Base-by-base conservation (phyloP, 306 rosid species). In the Corylus avellana region DNA sequence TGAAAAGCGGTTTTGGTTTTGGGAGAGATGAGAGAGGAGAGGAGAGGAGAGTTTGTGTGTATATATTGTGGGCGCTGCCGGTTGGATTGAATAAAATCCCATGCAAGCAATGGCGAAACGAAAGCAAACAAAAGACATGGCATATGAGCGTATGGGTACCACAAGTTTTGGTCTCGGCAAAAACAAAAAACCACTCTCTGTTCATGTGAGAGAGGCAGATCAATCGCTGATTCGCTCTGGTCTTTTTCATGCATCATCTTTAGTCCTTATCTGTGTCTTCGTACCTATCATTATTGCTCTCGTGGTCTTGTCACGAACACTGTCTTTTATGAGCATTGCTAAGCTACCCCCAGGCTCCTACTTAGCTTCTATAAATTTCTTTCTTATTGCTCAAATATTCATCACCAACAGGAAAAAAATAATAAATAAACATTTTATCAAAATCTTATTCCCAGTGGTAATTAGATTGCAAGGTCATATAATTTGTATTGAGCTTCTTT, bases 61-160 rank as follows among this genome's bases (percentile, higher is more conserved):
- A 48, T 89, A 49, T 89, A 84, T 85, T 73, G 87, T 87, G 91
- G 91, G 93, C 91, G 87, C 79, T 48, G 82, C 85, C 85, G 66
- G 54, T 69, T 76, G 80, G 59, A 74, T 75, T 70, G 46, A 32
- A 32, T 32, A 77, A 9, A 59, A 59, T 22, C 66, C 66, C 66
- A 59, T 75, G 70, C 57, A 47, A 46, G 13, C 53, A 39, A n/a
- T 7, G 63, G 8, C 35, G 35, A 32, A 42, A 42, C 46, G 46
- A 42, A 16, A 56, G 35, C 11, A 18, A 18, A n/a, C 4, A 74
- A 2, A 74, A 42, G 53, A 49, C 53, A 49, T 3, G 3, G 14
- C 49, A 46, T 32, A 46, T 46, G 2, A 42, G 55, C 1, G 55
- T 3, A 75, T n/a, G 70, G n/a, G 29, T 44, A 25, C 66, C 66